Evolutionary conservation across 2,329 filamentous ascomycete species (phyloP), one percentile per base, ranked within the genome.

Genomic region (Macrophomina phaseolina): DNA sequence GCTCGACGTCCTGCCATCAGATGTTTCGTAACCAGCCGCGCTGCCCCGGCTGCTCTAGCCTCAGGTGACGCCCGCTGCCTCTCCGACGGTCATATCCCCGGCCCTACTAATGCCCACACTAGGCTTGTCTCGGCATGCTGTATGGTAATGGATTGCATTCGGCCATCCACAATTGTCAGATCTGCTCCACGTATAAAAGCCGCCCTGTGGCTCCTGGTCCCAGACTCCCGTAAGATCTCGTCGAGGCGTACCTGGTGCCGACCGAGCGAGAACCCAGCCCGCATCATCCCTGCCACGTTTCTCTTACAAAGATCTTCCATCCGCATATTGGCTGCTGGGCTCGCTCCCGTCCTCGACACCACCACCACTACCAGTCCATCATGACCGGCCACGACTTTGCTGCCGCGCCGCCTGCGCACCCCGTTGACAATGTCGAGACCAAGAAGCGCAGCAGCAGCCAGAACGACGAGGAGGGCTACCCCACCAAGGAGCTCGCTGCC

Each of bases 131-230:
- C 42, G 38, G 58, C 30, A 49, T 62, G 45, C 11, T 38, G 16
- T 62, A 49, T 49, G 58, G 58, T 62, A 49, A 62, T 62, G 32
- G 45, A 62, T 48, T 38, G 12, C 30, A 14, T 12, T 11, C 14
- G 3, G 23, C 30, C 58, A 49, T 40, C 58, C 58, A 49, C 58
- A 49, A 49, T 23, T 49, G 58, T 9, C 14, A 36, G 58, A 62
- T 62, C 45, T 62, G 58, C 58, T 49, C 58, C 58, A 62, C 58
- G 58, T 62, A 62, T 62, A 62, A 62, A 62, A 62, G 58, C 58
- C 58, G 36, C 18, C 12, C 42, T 34, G 58, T 49, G 58, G 58
- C 58, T 62, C 58, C 58, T 49, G 42, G 14, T 23, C 18, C 58
- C 16, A 42, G 48, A 46, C 46, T 34, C 58, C 58, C 45, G 58